Evolutionary conservation across 2,329 filamentous ascomycete genomes (phyloP).

Genomic region (Pseudogymnoascus verrucosus): DNA sequence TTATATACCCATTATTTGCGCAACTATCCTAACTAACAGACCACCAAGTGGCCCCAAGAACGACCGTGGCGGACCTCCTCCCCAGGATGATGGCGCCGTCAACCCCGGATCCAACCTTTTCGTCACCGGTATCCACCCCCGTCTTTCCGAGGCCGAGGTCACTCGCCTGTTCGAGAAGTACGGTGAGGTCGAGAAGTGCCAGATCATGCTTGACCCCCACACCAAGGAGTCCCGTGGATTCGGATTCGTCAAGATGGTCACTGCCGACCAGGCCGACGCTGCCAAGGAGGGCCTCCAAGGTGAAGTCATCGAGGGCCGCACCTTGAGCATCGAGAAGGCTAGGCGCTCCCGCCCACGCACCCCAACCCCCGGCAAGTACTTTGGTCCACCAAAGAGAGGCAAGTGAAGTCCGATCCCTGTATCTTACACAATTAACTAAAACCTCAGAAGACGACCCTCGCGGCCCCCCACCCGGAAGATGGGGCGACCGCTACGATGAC

Average conservation of each 20-base stretch:
- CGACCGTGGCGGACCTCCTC: conserved; percentile 35
- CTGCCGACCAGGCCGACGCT: conserved; percentile 88
- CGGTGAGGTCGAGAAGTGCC: conserved; percentile 96
- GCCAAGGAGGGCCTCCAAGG: conserved; percentile 94
- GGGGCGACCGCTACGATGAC: conserved; percentile 53
- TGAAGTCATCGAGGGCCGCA: conserved; percentile 89
- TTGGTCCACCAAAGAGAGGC: conserved; percentile 96
- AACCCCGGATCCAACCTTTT: conserved; percentile 98
- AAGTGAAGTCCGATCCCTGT: conserved; percentile 41
- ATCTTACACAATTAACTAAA: conserved; percentile 26
- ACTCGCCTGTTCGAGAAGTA: conserved; percentile 97
- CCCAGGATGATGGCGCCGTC: conserved; percentile 66
- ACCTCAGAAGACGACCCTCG: conserved; percentile 45
- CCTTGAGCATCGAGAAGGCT: conserved; percentile 97
- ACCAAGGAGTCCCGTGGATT: conserved; percentile 98
- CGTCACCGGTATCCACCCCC: conserved; percentile 94
- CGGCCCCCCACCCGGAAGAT: conserved; percentile 36
- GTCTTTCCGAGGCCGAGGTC: conserved; percentile 81
- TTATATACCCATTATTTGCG: neutral
- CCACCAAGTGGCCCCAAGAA: conserved; percentile 42
- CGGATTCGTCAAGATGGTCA: conserved; percentile 98
- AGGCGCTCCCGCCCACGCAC: conserved; percentile 90
- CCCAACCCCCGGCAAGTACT: conserved; percentile 97
- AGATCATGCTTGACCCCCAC: conserved; percentile 98
- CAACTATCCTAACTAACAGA: conserved; percentile 13